phyloP scores from a whole-genome alignment of 805 yeast species.

The Torulaspora maleeae region DNA sequence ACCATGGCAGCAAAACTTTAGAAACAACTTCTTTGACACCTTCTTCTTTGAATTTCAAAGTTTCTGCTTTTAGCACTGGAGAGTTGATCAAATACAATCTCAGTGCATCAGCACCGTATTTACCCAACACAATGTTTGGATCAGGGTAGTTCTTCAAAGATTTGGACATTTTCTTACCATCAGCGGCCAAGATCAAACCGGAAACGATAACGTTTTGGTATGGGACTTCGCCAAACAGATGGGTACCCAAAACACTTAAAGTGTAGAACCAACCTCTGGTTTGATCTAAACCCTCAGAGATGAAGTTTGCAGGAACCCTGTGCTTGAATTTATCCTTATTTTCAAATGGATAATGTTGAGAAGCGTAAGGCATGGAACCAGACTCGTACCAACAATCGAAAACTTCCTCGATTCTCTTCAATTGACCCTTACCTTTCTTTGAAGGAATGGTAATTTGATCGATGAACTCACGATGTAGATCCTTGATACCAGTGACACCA shows the following conservation, averaged over 20 bases:
- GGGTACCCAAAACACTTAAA: constrained; percentile 90
- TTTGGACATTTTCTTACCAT: constrained; percentile 99
- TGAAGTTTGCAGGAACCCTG: constrained; percentile 94
- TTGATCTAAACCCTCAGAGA: constrained; percentile 98
- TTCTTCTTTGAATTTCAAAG: constrained; percentile 94
- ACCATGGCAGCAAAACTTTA: constrained; percentile 96
- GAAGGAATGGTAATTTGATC: constrained; percentile 94
- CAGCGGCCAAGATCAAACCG: constrained; percentile 95
- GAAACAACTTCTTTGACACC: constrained; percentile 98
- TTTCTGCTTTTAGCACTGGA: constrained; percentile 94
- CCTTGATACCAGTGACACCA: constrained; percentile 77
- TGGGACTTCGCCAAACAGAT: constrained; percentile 86
- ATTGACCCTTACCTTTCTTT: constrained; percentile 75
- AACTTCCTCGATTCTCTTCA: constrained; percentile 92
- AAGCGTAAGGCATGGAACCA: constrained; percentile 98
- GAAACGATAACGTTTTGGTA: constrained; percentile 91
- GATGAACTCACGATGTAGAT: constrained; percentile 88
- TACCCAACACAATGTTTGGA: constrained; percentile 73
- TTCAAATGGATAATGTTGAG: constrained; percentile 96
- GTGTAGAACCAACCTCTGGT: constrained; percentile 99
- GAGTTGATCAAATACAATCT: constrained; percentile 95
- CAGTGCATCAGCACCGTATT: constrained; percentile 96
- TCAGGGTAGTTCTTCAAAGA: constrained; percentile 97
- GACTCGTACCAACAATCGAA: constrained; percentile 99
- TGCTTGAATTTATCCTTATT: constrained; percentile 60